A percentile compares a stretch with the other conserved stretches of the same genome.
phyloP scores from a whole-genome alignment of 2,329 filamentous ascomycete species.

The Colletotrichum sidae region DNA sequence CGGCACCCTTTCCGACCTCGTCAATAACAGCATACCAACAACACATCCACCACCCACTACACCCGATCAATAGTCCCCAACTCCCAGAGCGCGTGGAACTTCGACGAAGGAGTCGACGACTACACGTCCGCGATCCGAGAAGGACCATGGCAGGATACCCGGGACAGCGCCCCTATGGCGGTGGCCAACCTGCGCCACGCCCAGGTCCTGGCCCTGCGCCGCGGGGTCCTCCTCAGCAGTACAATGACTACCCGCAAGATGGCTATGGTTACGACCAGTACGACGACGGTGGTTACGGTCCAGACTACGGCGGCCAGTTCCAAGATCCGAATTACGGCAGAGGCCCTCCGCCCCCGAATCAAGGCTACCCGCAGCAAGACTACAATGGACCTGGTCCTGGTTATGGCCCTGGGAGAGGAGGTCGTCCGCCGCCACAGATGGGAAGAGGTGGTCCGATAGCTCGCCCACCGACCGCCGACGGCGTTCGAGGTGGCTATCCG shows the following conservation, averaged over 20 bases:
- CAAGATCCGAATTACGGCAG: conserved; percentile 59
- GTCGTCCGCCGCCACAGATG: conserved; percentile 54
- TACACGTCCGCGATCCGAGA: conserved; percentile 9
- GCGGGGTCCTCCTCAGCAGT: conserved; percentile 53
- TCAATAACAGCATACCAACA: conserved; percentile 4
- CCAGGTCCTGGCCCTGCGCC: conserved; percentile 44
- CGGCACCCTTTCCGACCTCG: conserved; percentile 23
- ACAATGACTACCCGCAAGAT: conserved; percentile 59
- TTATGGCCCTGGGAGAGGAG: conserved; percentile 53
- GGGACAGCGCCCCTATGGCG: conserved; percentile 61
- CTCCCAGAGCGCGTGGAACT: too few species aligned
- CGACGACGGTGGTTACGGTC: conserved; percentile 52
- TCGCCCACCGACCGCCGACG: conserved; percentile 54
- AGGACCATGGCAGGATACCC: conserved; percentile 47
- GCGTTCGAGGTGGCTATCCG: conserved; percentile 52
- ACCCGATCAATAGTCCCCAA: not conserved
- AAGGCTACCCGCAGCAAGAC: conserved; percentile 56
- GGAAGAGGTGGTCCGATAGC: conserved; percentile 59
- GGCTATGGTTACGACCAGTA: conserved; percentile 58
- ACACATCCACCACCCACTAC: not conserved
- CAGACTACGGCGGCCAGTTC: conserved; percentile 55
- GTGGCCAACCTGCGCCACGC: conserved; percentile 55
- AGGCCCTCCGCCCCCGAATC: conserved; percentile 51
- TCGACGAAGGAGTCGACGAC: not conserved
- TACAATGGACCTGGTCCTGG: conserved; percentile 55